Percentiles rank a stretch among this genome's conserved stretches.
Evolutionary conservation across 495 filamentous ascomycete genomes (phyloP).

Genomic region (Neurospora tetrasperma): DNA sequence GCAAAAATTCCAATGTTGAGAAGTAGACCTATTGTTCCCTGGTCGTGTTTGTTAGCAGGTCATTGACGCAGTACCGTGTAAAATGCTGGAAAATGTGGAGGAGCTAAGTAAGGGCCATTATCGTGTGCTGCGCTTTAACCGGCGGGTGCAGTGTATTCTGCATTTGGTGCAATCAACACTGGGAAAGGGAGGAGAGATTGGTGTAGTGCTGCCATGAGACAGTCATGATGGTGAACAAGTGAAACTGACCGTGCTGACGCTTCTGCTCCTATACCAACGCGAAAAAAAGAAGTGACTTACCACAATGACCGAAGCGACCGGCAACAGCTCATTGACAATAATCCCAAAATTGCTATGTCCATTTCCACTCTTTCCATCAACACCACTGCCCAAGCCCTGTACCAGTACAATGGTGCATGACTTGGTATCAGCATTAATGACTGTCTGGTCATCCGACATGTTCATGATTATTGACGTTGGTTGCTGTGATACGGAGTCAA

Average conservation of each 20-base stretch:
- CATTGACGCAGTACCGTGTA: too few relatives aligned
- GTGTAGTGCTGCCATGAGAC: not conserved
- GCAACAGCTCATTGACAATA: not conserved
- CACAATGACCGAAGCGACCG: not conserved
- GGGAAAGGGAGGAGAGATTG: not conserved
- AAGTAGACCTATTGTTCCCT: constrained; percentile 18
- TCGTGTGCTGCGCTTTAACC: not conserved
- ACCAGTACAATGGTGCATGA: not conserved
- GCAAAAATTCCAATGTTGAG: constrained; percentile 16
- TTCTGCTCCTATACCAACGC: not conserved
- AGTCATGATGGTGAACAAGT: not conserved
- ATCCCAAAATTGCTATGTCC: not conserved
- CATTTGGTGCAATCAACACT: not conserved
- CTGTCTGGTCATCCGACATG: not conserved
- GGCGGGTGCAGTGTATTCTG: not conserved
- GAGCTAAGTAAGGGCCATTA: not conserved
- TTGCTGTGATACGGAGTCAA: not conserved
- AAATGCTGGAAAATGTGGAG: not conserved
- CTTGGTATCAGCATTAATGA: not conserved
- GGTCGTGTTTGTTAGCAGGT: not conserved
- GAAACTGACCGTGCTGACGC: not conserved
- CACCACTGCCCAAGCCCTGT: not conserved
- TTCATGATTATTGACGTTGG: not conserved
- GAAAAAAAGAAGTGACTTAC: not conserved
- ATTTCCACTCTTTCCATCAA: not conserved